Percentiles rank a stretch among this genome's conserved stretches.
Conservation (phyloP, 2,329 filamentous ascomycete species). For the Verticillium alfalfae region DNA sequence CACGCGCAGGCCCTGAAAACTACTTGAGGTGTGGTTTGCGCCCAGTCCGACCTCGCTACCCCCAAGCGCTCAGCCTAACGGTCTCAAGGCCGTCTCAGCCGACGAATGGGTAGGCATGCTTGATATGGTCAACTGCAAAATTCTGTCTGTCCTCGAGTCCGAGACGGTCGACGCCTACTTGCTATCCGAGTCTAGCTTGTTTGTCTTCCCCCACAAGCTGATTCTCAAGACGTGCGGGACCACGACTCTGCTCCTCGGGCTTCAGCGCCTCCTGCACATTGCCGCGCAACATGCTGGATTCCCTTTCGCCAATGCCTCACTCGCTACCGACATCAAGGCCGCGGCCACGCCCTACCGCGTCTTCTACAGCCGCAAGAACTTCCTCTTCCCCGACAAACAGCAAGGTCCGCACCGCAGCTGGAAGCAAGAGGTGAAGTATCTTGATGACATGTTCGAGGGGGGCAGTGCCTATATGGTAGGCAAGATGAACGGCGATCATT, state of each 20-base stretch:
- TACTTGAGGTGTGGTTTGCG: constrained; percentile 97
- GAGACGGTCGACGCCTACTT: constrained; percentile 95
- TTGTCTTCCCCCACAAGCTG: constrained; percentile 98
- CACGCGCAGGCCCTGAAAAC: constrained; percentile 71
- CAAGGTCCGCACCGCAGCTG: constrained; percentile 93
- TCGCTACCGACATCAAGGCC: constrained; percentile 61
- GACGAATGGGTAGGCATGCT: constrained; percentile 96
- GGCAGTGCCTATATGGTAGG: constrained; percentile 99
- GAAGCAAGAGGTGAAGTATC: constrained; percentile 88
- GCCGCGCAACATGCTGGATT: constrained; percentile 87
- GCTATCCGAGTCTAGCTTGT: constrained; percentile 99
- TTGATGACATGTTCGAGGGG: constrained; percentile 85
- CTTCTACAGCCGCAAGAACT: constrained; percentile 99
- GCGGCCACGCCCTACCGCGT: constrained; percentile 89
- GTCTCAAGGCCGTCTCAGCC: constrained; percentile 77
- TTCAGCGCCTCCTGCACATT: constrained; percentile 88
- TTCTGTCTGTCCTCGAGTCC: constrained; percentile 87
- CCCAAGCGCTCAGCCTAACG: constrained; percentile 62
- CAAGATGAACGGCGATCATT: constrained; percentile 99
- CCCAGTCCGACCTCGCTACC: constrained; percentile 71
- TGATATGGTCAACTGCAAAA: constrained; percentile 97
- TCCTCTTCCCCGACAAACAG: constrained; percentile 91
- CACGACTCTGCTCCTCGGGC: constrained; percentile 83
- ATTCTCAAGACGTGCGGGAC: constrained; percentile 98
- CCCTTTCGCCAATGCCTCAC: constrained; percentile 66